Evolutionary conservation across 306 rosid genomes (phyloP).

Genomic region (Rubus idaeus): DNA sequence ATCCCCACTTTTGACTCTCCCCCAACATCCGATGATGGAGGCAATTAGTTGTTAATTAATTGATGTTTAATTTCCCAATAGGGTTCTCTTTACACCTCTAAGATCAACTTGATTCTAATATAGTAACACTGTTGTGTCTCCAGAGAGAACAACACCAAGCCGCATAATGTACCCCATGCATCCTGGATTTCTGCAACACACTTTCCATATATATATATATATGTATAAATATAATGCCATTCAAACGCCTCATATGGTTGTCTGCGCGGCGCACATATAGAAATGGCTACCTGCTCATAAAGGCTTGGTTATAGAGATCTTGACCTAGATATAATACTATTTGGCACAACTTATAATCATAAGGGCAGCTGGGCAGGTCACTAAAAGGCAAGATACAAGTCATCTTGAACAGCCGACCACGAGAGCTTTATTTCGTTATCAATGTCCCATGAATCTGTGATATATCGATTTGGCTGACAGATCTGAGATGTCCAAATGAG

Average conservation of each 20-base stretch:
- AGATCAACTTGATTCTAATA: neutral
- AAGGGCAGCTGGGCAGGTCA: constrained; percentile 47
- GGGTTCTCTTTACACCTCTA: neutral
- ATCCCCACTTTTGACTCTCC: too few species aligned
- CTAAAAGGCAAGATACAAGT: constrained; percentile 25
- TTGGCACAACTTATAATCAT: constrained; percentile 39
- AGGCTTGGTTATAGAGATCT: neutral
- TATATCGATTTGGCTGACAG: constrained; percentile 38
- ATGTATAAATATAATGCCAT: neutral
- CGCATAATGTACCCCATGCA: constrained; percentile 2
- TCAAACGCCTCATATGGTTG: neutral
- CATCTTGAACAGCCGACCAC: constrained; percentile 42
- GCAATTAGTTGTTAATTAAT: too few species aligned
- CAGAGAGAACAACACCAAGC: constrained; percentile 39
- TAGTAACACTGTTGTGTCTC: constrained; percentile 27
- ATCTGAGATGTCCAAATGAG: constrained; percentile 41
- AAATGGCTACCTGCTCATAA: neutral
- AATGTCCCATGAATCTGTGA: constrained; percentile 21
- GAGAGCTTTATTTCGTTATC: constrained; percentile 33
- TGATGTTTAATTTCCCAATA: neutral
- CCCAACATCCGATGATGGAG: too few species aligned
- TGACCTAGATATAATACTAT: neutral
- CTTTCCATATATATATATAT: neutral
- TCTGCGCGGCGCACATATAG: neutral
- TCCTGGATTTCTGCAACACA: constrained; percentile 6